phyloP scores from a whole-genome alignment of 192 early-diverging fungal genomes.

The Podila epicladia region DNA sequence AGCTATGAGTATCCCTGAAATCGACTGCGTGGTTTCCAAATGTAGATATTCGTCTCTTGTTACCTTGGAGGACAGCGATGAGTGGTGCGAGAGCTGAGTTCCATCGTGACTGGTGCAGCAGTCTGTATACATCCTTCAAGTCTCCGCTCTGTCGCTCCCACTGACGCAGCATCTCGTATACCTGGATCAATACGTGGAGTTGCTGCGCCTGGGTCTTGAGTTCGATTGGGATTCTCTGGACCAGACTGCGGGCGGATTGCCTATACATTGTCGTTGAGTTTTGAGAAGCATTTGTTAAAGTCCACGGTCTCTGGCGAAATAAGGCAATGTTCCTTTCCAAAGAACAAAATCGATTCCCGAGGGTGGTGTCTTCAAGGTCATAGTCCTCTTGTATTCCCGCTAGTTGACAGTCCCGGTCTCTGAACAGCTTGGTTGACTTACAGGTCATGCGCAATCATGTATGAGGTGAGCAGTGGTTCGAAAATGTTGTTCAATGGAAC shows the following conservation, averaged over 20 bases:
- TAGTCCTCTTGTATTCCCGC: too few species aligned
- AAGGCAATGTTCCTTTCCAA: too few species aligned
- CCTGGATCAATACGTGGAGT: constrained; percentile 23
- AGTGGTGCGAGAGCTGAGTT: constrained; percentile 28
- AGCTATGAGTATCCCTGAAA: too few species aligned
- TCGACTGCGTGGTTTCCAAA: too few species aligned
- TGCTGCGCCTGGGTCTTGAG: constrained; percentile 30
- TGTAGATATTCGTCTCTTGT: neutral
- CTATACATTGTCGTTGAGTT: neutral
- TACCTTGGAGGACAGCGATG: constrained; percentile 45
- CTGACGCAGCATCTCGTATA: constrained; percentile 29
- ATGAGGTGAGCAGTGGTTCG: constrained; percentile 38
- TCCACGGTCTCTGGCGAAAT: too few species aligned
- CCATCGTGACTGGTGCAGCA: constrained; percentile 44
- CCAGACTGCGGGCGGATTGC: constrained; percentile 34
- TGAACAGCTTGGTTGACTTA: constrained; percentile 2
- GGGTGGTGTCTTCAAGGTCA: neutral
- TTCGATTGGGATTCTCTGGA: constrained; percentile 23
- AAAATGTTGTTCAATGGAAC: constrained; percentile 46
- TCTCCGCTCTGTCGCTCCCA: constrained; percentile 48
- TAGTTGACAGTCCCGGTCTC: too few species aligned
- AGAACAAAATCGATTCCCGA: too few species aligned
- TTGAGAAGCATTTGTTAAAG: too few species aligned
- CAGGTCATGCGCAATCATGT: constrained; percentile 42
- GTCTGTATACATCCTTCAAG: constrained; percentile 36